Conservation (phyloP, 2,329 filamentous ascomycete species). For the Fusarium praegraminearum region DNA sequence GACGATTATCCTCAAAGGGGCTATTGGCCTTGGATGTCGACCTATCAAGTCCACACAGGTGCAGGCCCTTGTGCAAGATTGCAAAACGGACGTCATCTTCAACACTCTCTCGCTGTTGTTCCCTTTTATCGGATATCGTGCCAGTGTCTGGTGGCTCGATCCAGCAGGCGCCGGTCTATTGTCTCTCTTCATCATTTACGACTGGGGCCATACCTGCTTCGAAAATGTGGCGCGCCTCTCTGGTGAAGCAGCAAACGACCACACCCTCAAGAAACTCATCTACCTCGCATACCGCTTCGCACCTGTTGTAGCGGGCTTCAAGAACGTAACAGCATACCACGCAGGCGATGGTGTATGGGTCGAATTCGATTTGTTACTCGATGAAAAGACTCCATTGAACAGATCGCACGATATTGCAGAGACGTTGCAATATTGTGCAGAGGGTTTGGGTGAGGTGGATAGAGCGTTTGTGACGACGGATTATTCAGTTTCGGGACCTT, state of each 20-base stretch:
- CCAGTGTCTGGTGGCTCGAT: slow-evolving; percentile 75
- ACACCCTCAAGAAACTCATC: slow-evolving; percentile 49
- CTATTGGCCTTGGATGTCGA: slow-evolving; percentile 87
- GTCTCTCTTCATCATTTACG: slow-evolving; percentile 75
- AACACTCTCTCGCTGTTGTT: slow-evolving; percentile 91
- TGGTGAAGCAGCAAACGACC: slow-evolving; percentile 49
- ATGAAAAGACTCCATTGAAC: slow-evolving; percentile 50
- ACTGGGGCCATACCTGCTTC: slow-evolving; percentile 70
- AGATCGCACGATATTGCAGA: slow-evolving; percentile 52
- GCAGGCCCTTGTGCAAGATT: slow-evolving; percentile 69
- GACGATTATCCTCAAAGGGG: slow-evolving; percentile 82
- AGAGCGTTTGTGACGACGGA: slow-evolving; percentile 53
- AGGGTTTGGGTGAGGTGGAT: slow-evolving; percentile 49
- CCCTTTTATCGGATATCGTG: slow-evolving; percentile 73
- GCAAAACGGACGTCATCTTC: slow-evolving; percentile 81
- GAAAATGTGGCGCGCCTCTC: slow-evolving; percentile 50
- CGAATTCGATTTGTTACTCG: slow-evolving; percentile 51
- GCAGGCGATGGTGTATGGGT: slow-evolving; percentile 52
- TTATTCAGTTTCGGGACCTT: slow-evolving; percentile 50
- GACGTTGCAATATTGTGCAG: slow-evolving; percentile 52
- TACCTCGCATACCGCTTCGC: slow-evolving; percentile 52
- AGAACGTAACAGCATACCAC: slow-evolving; percentile 52
- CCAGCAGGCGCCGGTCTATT: slow-evolving; percentile 70
- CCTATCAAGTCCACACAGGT: slow-evolving; percentile 85
- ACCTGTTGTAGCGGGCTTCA: slow-evolving; percentile 50